Evolutionary conservation across 1,139 yeast species (phyloP).

Genomic region (Sugiyamaella japonica): DNA sequence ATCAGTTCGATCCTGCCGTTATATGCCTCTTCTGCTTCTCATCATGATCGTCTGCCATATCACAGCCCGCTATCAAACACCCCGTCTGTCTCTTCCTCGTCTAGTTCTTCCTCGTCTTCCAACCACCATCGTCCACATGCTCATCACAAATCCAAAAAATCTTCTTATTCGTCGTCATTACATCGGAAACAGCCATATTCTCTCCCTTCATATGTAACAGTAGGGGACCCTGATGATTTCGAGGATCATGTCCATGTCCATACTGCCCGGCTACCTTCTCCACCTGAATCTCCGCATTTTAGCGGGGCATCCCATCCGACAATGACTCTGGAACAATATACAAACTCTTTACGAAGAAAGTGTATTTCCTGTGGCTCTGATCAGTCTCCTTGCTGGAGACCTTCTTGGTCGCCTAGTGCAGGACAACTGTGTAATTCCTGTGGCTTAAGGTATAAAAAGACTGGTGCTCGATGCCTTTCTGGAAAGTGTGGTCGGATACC

Average conservation of each 20-base stretch:
- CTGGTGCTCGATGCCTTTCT: conserved; percentile 85
- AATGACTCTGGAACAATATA: conserved; percentile 20
- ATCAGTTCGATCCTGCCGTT: conserved; percentile 9
- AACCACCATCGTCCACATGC: conserved; percentile 5
- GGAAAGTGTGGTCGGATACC: conserved; percentile 80
- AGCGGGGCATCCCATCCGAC: conserved; percentile 5
- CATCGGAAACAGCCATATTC: conserved; percentile 7
- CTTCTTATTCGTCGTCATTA: conserved; percentile 4
- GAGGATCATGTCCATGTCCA: conserved; percentile 11
- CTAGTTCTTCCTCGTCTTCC: conserved; percentile 3
- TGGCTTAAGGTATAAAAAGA: conserved; percentile 91
- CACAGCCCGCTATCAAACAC: neutral
- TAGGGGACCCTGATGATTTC: conserved; percentile 5
- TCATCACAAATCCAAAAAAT: neutral
- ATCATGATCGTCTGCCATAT: conserved; percentile 17
- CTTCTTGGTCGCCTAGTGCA: conserved; percentile 84
- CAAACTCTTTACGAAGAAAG: conserved; percentile 34
- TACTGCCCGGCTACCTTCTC: conserved; percentile 24
- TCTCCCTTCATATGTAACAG: conserved; percentile 2
- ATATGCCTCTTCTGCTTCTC: conserved; percentile 18
- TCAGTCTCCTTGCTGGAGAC: conserved; percentile 98
- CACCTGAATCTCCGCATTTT: conserved; percentile 24
- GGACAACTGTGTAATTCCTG: conserved; percentile 97
- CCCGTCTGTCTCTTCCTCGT: neutral
- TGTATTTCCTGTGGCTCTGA: conserved; percentile 92